Conservation (phyloP, 2,329 filamentous ascomycete genomes). For the Sporothrix sp. region DNA sequence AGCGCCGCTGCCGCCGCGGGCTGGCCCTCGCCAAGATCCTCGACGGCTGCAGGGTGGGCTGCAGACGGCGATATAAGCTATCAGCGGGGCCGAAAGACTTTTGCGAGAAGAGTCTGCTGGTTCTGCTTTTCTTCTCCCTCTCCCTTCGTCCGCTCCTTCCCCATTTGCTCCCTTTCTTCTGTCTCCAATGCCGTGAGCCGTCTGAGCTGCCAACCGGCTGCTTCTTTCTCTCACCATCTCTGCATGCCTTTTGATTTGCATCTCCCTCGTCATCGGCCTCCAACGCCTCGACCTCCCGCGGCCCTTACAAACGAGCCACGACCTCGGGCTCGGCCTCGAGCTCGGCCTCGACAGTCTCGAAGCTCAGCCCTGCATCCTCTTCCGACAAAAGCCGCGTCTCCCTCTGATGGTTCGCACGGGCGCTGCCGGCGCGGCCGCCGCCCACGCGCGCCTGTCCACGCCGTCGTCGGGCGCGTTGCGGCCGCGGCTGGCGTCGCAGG, state of each 20-base stretch:
- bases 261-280: background rate
- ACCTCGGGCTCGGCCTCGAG: too few species aligned
- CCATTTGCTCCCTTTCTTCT: background rate
- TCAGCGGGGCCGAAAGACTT: slow-evolving; percentile 1
- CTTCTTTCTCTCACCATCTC: background rate
- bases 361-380: too few species aligned
- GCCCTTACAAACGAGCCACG: too few species aligned
- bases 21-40: background rate
- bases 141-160: background rate
- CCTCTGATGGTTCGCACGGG: slow-evolving; percentile 18
- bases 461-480: slow-evolving; percentile 10
- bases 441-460: background rate
- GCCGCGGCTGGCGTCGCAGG: slow-evolving; percentile 25
- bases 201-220: background rate
- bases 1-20: background rate
- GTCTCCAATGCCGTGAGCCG: background rate
- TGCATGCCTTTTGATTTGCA: background rate
- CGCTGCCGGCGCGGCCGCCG: slow-evolving; percentile 14
- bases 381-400: too few species aligned
- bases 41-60: too few species aligned
- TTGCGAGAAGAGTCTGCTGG: too few species aligned
- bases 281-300: background rate
- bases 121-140: background rate
- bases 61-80: slow-evolving; percentile 2
- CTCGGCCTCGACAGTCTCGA: too few species aligned